Base-by-base conservation (phyloP, 2,329 filamentous ascomycete genomes). In the Exophiala spinifera region DNA sequence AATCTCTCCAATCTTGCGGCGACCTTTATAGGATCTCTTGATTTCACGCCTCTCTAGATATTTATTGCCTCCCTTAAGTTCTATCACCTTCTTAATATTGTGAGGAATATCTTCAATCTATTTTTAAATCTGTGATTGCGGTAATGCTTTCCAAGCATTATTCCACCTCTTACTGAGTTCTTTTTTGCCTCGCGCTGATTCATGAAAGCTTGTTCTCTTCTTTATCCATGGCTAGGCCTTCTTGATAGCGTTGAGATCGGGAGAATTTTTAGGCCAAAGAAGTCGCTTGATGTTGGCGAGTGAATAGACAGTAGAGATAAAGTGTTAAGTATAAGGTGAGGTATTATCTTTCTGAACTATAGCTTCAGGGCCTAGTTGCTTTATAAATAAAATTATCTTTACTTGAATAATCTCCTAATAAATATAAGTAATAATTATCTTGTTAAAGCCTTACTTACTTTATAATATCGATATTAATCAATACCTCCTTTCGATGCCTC, bases 311-410 rank as follows among this genome's bases (percentile, higher is more conserved):
- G 39, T 60, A 36, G 25, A 21, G 21, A 58, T n/a, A 57, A 25
- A 25, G 4, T 25, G 4, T 25, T 25, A 8, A 4, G 23, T 8
- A 25, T 25, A 8, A 25, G 23, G 20, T 19, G 57, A 47, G 15
- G 61, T 55, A 20, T 62, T 62, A 60, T 64, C 56, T 42, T 64
- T 56, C 57, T 62, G 55, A 49, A 64, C 55, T 11, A 64, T 42
- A 13, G 61, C 59, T 48, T 56, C 52, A 31, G 57, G 60, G 1
- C 54, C 34, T 50, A 53, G 61, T 42, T 57, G 42, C 40, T 49
- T 40, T 36, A 52, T 57, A 57, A 65, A 65, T 3, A 57, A 60
- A 15, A 65, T 45, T 11, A 65, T 50, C 49, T 62, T 61, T n/a
- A 28, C 23, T 7, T 45, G 10, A 17, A 64, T 46, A 17, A 65